Percentiles rank a stretch among this genome's conserved stretches.
Conservation (phyloP, 2,329 filamentous ascomycete species). For the Trichoderma asperellum region DNA sequence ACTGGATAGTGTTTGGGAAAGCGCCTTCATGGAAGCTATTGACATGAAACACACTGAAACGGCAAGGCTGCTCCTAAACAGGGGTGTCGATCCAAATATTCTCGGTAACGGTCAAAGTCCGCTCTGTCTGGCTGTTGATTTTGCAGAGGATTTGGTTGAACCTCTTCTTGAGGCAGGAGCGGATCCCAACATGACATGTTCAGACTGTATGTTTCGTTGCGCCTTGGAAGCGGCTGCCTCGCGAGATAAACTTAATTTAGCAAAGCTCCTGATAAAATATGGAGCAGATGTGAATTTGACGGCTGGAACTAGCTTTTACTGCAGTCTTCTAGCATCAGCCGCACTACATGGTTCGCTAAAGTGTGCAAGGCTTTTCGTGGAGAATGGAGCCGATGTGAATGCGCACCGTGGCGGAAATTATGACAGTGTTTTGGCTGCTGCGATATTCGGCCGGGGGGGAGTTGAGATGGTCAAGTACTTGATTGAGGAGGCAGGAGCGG, state of each 20-base stretch:
- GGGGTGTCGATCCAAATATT: neutral
- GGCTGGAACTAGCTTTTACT: rapidly evolving
- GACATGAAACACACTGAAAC: rapidly evolving
- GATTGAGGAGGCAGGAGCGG: slow-evolving; percentile 11
- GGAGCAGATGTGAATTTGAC: neutral
- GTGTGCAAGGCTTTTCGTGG: neutral
- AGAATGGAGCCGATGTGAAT: slow-evolving; percentile 15
- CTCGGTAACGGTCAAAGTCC: rapidly evolving
- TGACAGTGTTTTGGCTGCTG: slow-evolving; percentile 9
- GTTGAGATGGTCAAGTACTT: neutral
- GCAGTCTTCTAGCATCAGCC: neutral
- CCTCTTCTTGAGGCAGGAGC: neutral
- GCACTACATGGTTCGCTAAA: rapidly evolving
- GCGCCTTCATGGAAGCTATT: neutral
- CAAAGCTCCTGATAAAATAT: neutral
- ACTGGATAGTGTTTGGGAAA: neutral
- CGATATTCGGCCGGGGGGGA: neutral
- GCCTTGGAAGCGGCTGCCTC: neutral
- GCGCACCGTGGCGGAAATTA: neutral
- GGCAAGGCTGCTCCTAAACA: neutral
- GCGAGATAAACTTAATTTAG: rapidly evolving
- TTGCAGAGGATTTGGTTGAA: neutral
- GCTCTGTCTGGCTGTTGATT: neutral
- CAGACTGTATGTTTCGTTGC: rapidly evolving
- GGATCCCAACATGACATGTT: neutral